A percentile compares a stretch with the other conserved stretches of the same genome.
Conservation (phyloP, 2,329 filamentous ascomycete species). For the Dothideomycetes sp. region DNA sequence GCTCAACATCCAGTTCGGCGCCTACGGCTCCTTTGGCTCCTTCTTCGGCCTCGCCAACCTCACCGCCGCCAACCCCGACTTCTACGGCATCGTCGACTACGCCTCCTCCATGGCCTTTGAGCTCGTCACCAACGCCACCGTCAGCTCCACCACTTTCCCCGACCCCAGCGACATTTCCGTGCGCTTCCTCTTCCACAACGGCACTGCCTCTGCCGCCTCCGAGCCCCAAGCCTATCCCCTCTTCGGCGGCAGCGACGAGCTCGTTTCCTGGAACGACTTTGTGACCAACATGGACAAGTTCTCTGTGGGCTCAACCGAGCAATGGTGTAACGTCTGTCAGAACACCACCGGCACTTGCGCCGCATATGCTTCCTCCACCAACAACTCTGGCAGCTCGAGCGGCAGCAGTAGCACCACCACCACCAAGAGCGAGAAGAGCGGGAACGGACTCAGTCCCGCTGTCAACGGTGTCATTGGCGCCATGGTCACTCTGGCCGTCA, state of each 20-base stretch:
- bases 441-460: slow-evolving; percentile 48
- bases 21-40: slow-evolving; percentile 49
- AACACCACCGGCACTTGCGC: slow-evolving; percentile 60
- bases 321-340: slow-evolving; percentile 69
- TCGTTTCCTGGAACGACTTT: slow-evolving; percentile 60
- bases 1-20: slow-evolving; percentile 47
- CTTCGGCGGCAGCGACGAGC: slow-evolving; percentile 42
- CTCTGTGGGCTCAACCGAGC: slow-evolving; percentile 49
- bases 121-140: slow-evolving; percentile 44
- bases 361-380: slow-evolving; percentile 23
- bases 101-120: slow-evolving; percentile 75
- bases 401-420: slow-evolving; percentile 11
- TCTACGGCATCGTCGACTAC: slow-evolving; percentile 73
- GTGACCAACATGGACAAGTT: slow-evolving; percentile 51
- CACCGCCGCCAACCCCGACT: slow-evolving; percentile 42
- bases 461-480: slow-evolving; percentile 76
- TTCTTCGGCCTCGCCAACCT: slow-evolving; percentile 51
- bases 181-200: slow-evolving; percentile 53
- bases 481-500: slow-evolving; percentile 54
- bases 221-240: slow-evolving; percentile 46
- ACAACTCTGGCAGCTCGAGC: slow-evolving; percentile 14
- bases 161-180: slow-evolving; percentile 40
- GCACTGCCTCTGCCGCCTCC: slow-evolving; percentile 36
- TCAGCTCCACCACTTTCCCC: slow-evolving; percentile 27
- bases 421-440: slow-evolving; percentile 15